Percentiles rank a stretch among this genome's conserved stretches.
Conservation (phyloP, 2,329 filamentous ascomycete genomes). For the Cladosporium austrohemisphaericum region DNA sequence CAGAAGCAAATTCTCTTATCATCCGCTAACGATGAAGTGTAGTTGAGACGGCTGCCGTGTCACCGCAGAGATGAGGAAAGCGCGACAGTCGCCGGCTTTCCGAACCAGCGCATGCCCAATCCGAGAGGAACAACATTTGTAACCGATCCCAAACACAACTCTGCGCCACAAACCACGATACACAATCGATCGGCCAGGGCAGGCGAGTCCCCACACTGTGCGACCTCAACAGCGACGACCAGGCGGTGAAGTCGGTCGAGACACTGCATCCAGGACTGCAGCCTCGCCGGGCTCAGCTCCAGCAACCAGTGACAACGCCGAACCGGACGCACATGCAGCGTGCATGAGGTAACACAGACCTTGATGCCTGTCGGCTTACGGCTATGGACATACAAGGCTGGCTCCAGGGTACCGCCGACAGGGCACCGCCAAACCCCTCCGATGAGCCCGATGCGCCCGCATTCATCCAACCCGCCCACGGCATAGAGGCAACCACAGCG, state of each 20-base stretch:
- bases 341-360: not conserved
- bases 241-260: slow-evolving; percentile 7
- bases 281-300: slow-evolving; percentile 1
- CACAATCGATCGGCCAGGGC: not conserved
- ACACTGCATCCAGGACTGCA: slow-evolving; percentile 1
- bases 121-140: not conserved
- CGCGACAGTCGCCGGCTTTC: not conserved
- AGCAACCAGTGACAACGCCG: not conserved
- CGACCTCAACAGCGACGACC: slow-evolving; percentile 2
- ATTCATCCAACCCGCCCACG: not conserved
- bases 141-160: not conserved
- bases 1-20: too few relatives aligned
- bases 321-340: not conserved
- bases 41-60: not conserved
- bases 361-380: not conserved
- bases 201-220: not conserved
- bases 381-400: slow-evolving; percentile 45
- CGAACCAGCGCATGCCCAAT: not conserved
- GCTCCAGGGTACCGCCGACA: slow-evolving; percentile 41
- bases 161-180: not conserved
- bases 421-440: slow-evolving; percentile 27
- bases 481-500: slow-evolving; percentile 1
- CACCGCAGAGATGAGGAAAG: slow-evolving; percentile 1
- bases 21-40: not conserved
- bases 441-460: not conserved